Percentiles rank a stretch among this genome's conserved stretches.
Evolutionary conservation across 495 filamentous ascomycete genomes (phyloP).

Genomic region (Aspergillus wentii): DNA sequence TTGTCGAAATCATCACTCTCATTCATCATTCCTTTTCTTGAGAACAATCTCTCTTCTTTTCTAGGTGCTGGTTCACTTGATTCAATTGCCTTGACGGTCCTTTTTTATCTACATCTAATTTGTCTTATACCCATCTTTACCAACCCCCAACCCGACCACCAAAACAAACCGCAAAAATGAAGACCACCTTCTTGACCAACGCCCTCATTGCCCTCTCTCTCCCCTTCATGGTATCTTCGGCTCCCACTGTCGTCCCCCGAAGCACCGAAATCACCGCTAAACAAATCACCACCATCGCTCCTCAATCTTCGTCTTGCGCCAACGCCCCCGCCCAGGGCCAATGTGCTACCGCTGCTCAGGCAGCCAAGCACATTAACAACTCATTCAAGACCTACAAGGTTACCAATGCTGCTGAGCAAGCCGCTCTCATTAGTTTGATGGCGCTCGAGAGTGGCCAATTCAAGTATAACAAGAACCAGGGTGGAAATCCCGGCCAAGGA

Average conservation of each 20-base stretch:
- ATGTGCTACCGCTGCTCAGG: constrained; percentile 63
- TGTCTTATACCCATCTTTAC: too few relatives aligned
- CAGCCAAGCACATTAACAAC: constrained; percentile 49
- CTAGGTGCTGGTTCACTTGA: too few relatives aligned
- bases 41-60: too few relatives aligned
- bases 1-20: too few relatives aligned
- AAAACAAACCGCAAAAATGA: constrained; percentile 7
- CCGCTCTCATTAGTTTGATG: constrained; percentile 59
- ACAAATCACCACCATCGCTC: constrained; percentile 50
- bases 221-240: constrained; percentile 9
- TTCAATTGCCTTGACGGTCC: too few relatives aligned
- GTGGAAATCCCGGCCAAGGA: too few relatives aligned
- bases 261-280: constrained; percentile 29
- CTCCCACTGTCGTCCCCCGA: constrained; percentile 5
- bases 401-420: constrained; percentile 48
- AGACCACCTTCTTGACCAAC: background rate
- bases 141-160: background rate
- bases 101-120: too few relatives aligned
- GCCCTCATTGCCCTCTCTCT: constrained; percentile 13
- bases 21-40: too few relatives aligned
- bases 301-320: constrained; percentile 44
- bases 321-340: constrained; percentile 41
- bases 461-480: constrained; percentile 64
- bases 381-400: constrained; percentile 56
- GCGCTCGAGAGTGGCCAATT: constrained; percentile 66